phyloP scores from a whole-genome alignment of 345 rosid species.

The Fremontodendron californicum region DNA sequence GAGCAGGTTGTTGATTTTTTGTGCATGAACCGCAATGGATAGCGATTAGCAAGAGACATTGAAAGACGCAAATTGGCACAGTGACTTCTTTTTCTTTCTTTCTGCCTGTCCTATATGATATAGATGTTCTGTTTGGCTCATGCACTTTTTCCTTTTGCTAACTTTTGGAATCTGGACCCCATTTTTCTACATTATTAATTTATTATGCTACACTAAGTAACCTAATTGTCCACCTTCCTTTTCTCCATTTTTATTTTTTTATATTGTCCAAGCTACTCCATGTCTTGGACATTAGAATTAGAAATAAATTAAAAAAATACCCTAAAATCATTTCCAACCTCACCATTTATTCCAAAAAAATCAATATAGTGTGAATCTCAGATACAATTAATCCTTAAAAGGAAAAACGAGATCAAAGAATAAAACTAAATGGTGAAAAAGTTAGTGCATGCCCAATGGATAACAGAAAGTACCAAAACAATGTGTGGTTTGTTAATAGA shows the following conservation, averaged over 20 bases:
- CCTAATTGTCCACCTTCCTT: slow-evolving; percentile 7
- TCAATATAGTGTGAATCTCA: no score
- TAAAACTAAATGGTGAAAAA: not conserved
- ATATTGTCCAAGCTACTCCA: no score
- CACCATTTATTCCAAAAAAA: no score
- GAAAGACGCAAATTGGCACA: slow-evolving; percentile 21
- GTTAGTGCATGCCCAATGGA: not conserved
- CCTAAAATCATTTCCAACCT: no score
- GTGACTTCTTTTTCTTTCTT: slow-evolving; percentile 3
- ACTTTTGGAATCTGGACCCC: slow-evolving; percentile 31
- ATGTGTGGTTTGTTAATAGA: not conserved
- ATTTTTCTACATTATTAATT: not conserved
- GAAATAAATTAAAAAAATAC: no score
- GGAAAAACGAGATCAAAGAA: not conserved
- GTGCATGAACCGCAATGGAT: not conserved
- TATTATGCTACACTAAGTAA: not conserved
- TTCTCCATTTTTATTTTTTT: not conserved
- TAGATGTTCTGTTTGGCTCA: slow-evolving; percentile 28
- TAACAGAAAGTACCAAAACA: not conserved
- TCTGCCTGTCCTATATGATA: slow-evolving; percentile 28
- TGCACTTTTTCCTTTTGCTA: slow-evolving; percentile 27
- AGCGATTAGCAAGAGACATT: slow-evolving; percentile 15
- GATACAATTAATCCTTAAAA: not conserved
- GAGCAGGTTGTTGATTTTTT: slow-evolving; percentile 6
- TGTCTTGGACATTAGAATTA: no score